Conservation (phyloP, 31 red algal genomes). For the Porphyra umbilicalis region DNA sequence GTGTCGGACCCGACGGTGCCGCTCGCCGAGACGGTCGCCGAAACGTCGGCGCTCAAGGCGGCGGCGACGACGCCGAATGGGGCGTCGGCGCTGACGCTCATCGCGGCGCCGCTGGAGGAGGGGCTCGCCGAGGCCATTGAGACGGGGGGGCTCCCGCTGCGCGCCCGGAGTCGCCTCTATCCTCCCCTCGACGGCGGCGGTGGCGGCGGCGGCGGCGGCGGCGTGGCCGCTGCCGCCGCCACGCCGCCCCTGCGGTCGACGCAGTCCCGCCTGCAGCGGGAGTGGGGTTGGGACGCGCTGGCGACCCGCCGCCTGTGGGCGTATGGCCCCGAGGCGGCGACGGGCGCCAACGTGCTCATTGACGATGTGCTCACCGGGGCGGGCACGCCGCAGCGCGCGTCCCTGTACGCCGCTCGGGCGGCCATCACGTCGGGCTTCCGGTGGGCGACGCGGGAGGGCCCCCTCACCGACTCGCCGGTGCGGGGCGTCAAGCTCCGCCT, state of each 20-base stretch:
- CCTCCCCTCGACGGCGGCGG: background rate
- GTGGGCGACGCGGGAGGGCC: constrained; percentile 89
- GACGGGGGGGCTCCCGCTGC: constrained; percentile 5
- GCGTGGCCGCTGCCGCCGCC: constrained; percentile 3
- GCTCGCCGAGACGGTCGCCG: constrained; percentile 67
- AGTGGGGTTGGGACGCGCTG: constrained; percentile 78
- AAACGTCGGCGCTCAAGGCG: constrained; percentile 60
- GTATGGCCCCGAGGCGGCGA: constrained; percentile 56
- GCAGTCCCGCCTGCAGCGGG: constrained; percentile 2
- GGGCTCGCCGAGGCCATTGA: constrained; percentile 61
- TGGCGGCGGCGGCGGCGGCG: background rate
- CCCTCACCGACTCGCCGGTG: constrained; percentile 78
- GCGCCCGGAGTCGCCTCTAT: background rate
- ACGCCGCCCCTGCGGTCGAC: constrained; percentile 7
- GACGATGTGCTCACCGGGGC: constrained; percentile 75
- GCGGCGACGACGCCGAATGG: constrained; percentile 69
- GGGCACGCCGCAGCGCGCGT: constrained; percentile 14
- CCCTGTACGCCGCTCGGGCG: constrained; percentile 33
- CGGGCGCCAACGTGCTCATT: constrained; percentile 73
- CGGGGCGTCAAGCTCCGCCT: constrained; percentile 70
- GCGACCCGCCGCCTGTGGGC: constrained; percentile 79
- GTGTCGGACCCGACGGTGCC: constrained; percentile 87
- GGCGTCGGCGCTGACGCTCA: constrained; percentile 60
- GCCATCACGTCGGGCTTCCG: constrained; percentile 83
- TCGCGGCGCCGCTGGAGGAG: constrained; percentile 90